Conservation (phyloP, 2,329 filamentous ascomycete species). For the Fusarium clavum region DNA sequence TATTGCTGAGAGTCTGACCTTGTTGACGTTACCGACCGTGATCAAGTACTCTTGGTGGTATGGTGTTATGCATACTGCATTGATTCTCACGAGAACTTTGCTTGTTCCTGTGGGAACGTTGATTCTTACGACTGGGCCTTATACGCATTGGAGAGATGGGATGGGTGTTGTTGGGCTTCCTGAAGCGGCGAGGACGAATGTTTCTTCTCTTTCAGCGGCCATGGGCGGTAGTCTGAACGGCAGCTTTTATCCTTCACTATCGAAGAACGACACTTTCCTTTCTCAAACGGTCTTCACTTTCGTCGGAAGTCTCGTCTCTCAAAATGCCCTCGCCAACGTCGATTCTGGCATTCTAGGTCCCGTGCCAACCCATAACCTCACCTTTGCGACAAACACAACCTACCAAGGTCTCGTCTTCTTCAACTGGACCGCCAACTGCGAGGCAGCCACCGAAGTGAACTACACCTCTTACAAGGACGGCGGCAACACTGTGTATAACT, state of each 20-base stretch:
- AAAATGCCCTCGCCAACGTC: constrained; percentile 35
- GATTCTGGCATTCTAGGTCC: constrained; percentile 34
- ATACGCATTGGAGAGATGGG: constrained; percentile 14
- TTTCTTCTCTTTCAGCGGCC: constrained; percentile 23
- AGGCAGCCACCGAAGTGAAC: constrained; percentile 33
- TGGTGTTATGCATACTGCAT: constrained; percentile 32
- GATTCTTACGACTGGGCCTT: constrained; percentile 32
- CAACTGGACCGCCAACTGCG: constrained; percentile 34
- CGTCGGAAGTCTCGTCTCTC: constrained; percentile 36
- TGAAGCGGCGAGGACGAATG: constrained; percentile 9
- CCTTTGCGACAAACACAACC: constrained; percentile 32
- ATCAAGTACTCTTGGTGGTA: constrained; percentile 41
- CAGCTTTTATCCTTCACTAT: constrained; percentile 20
- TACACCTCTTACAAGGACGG: constrained; percentile 22
- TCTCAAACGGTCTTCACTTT: constrained; percentile 35
- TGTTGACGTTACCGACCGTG: constrained; percentile 27
- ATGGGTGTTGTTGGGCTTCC: constrained; percentile 35
- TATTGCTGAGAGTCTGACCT: constrained; percentile 34
- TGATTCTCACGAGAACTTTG: constrained; percentile 30
- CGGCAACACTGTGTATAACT: constrained; percentile 35
- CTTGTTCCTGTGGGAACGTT: constrained; percentile 36
- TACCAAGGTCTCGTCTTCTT: constrained; percentile 37
- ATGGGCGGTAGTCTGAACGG: constrained; percentile 16
- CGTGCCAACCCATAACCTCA: constrained; percentile 36
- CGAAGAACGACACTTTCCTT: constrained; percentile 31